phyloP scores from a whole-genome alignment of 2,329 filamentous ascomycete genomes.

The Cordyceps tenuipes region DNA sequence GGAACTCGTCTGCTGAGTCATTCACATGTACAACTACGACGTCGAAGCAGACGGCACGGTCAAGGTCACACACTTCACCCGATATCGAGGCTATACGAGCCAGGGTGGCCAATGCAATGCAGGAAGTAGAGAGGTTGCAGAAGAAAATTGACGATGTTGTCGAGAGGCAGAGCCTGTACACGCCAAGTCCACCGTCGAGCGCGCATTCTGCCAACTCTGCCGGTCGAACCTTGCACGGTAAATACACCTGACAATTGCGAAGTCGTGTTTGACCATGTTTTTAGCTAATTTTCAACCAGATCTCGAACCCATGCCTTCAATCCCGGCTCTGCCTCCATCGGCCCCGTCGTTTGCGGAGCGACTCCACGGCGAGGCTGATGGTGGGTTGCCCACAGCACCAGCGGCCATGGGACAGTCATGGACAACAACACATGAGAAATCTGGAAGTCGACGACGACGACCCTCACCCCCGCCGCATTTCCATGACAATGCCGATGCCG shows the following conservation, averaged over 20 bases:
- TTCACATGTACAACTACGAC: conserved; percentile 15
- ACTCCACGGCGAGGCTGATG: conserved; percentile 37
- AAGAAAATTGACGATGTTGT: conserved; percentile 52
- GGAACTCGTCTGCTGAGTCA: background rate
- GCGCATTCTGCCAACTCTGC: conserved; percentile 38
- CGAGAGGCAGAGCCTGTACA: conserved; percentile 51
- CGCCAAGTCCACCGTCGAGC: conserved; percentile 45
- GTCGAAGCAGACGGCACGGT: conserved; percentile 30
- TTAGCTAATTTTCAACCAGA: conserved; percentile 5
- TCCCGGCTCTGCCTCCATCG: conserved; percentile 48
- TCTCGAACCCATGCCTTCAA: conserved; percentile 44
- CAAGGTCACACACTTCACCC: conserved; percentile 37
- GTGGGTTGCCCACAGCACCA: conserved; percentile 26
- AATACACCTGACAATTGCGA: conserved; percentile 10
- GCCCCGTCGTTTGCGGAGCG: conserved; percentile 51
- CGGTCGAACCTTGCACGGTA: conserved; percentile 24
- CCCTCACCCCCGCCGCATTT: background rate
- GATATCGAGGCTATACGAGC: conserved; percentile 45
- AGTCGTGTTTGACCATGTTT: background rate
- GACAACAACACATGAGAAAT: conserved; percentile 17
- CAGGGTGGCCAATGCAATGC: conserved; percentile 47
- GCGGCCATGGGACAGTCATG: conserved; percentile 15
- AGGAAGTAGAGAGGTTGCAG: conserved; percentile 51
- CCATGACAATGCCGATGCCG: background rate
- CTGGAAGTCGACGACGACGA: conserved; percentile 13